Evolutionary conservation across 176 grass and related monocot species (phyloP), one percentile per base, ranked within the genome.

Genomic region (Poa annua): DNA sequence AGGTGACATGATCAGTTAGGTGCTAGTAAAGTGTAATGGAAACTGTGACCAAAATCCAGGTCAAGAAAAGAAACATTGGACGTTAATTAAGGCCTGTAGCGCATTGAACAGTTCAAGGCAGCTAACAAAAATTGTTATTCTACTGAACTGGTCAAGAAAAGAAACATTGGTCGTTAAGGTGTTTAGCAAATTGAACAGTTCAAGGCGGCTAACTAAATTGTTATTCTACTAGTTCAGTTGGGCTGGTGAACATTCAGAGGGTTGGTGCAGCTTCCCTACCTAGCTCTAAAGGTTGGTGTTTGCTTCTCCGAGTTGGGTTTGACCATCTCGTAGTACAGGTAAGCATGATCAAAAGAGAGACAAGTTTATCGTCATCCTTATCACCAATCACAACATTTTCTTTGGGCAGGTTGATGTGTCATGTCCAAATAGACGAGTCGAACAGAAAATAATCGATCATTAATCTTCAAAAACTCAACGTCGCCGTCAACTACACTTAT

Each of bases 231-330:
- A 74, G 39, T 3, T 15, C 42, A 76, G 45, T 76, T 32, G 57
- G 45, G 13, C 15, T 66, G 71, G 44, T 76, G 59, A 49, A 20
- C 59, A 49, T 60, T 82, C 22, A 19, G 4, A 42, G 64, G 29
- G 36, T 10, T 72, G 10, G 83, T 63, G 33, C 29, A 77, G 29
- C 51, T 56, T 25, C 65, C 84, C 17, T 7, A 20, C 13, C 65
- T 2, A 16, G 11, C 22, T 0, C 59, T 32, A 14, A 36, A 10
- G 11, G 26, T 7, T 22, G 12, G 6, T 2, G 60, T 88, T 88
- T 85, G 78, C 66, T 82, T 85, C n/a, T 85, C 4, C 2, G 38
- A 86, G 65, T 80, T 56, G 59, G 29, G 55, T 63, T 84, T 74
- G 90, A 76, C 62, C 63, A 29, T 26, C 12, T 61, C 62, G 29